Evolutionary conservation across 495 filamentous ascomycete genomes (phyloP).

Genomic region (Tuber borchii): DNA sequence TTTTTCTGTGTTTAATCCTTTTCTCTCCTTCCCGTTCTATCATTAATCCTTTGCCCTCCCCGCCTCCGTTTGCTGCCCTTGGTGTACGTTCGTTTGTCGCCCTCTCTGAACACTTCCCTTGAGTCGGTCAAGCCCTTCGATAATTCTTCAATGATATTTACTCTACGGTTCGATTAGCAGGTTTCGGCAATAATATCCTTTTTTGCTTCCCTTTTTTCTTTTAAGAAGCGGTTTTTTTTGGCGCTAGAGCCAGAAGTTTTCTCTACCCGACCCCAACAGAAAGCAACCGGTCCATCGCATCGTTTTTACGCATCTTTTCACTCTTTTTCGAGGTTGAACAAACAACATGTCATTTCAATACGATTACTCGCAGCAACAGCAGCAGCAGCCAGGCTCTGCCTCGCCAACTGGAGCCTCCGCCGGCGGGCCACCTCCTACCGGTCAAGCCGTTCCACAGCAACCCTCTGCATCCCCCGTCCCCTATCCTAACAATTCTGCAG

Average conservation of each 20-base stretch:
- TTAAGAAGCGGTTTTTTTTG: constrained; percentile 31
- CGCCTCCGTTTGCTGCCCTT: background rate
- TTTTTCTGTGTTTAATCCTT: background rate
- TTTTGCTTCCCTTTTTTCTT: constrained; percentile 24
- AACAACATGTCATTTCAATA: constrained; percentile 55
- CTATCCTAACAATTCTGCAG: constrained; percentile 48
- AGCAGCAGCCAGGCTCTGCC: constrained; percentile 49
- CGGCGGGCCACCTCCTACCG: constrained; percentile 51
- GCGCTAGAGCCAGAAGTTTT: constrained; percentile 38
- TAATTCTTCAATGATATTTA: constrained; percentile 5
- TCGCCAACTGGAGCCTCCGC: constrained; percentile 45
- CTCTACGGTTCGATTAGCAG: background rate
- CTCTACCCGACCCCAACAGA: constrained; percentile 22
- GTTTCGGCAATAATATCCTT: constrained; percentile 10
- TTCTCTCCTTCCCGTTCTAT: background rate
- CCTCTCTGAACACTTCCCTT: background rate
- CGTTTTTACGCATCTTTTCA: constrained; percentile 24
- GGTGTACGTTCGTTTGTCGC: background rate
- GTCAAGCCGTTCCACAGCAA: constrained; percentile 50
- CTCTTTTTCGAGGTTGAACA: constrained; percentile 25
- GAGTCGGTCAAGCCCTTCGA: background rate
- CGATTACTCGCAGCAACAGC: constrained; percentile 54
- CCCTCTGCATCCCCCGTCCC: constrained; percentile 52
- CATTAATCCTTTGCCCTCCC: background rate
- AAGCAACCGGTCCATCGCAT: constrained; percentile 10